Base-by-base conservation (phyloP, 208 protist species). In the Strigomonas culicis region DNA sequence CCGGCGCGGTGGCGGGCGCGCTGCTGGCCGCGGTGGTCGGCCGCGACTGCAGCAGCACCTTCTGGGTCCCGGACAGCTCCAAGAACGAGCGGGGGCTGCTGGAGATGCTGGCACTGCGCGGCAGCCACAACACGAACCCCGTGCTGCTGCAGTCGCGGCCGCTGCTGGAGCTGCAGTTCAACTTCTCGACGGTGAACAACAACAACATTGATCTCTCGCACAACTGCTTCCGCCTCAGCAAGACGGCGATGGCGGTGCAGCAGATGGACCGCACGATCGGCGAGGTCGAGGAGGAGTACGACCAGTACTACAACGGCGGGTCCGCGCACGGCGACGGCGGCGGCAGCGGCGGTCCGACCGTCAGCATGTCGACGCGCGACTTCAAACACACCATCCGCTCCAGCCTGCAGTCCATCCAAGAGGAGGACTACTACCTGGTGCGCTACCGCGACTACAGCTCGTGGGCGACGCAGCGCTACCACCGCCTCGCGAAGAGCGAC, bases 351-450 rank as follows among this genome's bases (percentile, higher is more conserved):
- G 30, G 28, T 39, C 50, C 24, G 6, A 61, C 64, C 52, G 47
- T 77, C 28, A 77, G 66, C 31, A 83, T 86, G 36, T 78, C 71
- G 24, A 66, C 75, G 2, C 74, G 72, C 24, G 64, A 71, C 67
- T 86, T 90, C 41, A 88, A 85, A 56, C 73, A 79, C 19, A 71
- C 74, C 47, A 70, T 92, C 63, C 75, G 77, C 0, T 59, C 70
- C 2, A 80, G 77, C 27, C 73, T 93, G 49, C 78, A 85, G 69
- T 70, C 76, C 8, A 57, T 93, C 28, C 76, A 93, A 49, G 74
- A 88, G 60, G 87, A 93, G 44, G 84, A 93, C 60, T 93, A 89
- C 70, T 93, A 90, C 62, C 74, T 93, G 31, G 87, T 93, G 57
- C 69, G 66, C 56, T 93, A 93, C 66, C 83, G 87, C 43, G 87